Evolutionary conservation across 2,329 filamentous ascomycete genomes (phyloP), one percentile per base, ranked within the genome.

Genomic region (Xylariaceae sp.): DNA sequence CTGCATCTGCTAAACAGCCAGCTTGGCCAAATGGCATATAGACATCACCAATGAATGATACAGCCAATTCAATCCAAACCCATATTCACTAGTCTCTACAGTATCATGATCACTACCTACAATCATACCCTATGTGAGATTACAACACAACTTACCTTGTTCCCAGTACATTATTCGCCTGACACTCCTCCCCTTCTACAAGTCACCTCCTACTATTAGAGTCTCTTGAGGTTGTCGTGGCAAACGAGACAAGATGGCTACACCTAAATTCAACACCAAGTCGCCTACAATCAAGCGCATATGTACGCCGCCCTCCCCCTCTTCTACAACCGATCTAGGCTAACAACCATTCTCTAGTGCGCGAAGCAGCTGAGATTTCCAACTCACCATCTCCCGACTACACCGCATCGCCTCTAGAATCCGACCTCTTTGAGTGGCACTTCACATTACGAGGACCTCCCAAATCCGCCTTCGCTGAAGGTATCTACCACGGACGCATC

Each of bases 401-500:
- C 76, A 86, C 89, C 66, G 95, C 94, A 36, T 82, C 87, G 3
- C 95, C 95, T 0, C 85, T 94, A 61, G 94, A 98, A 71, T 82
- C 86, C 28, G 92, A 98, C 75, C 87, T 99, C 51, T 96, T 96
- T 77, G 93, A 98, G 76, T 99, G 95, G 95, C 95, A 99, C 79
- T 99, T 98, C 77, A 99, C 95, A 0, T 82, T 99, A n/a, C 87
- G 89, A 48, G 95, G 95, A 0, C 93, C 94, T 0, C 94, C 94
- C 0, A 80, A 85, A 28, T 93, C 92, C 0, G 85, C 88, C 33
- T 97, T 93, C 76, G 85, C 86, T 40, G 79, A 82, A 28, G 95
- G 95, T 44, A 85, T 97, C 69, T 99, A 98, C 79, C 95, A 99
- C 76, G 95, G 95, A 56, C 92, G 94, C 70, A 98, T 99, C 73